A percentile compares a stretch with the other conserved stretches of the same genome.
These are phyloP conservation scores for Daldinia sp. DNA, from an alignment of 2,329 filamentous ascomycete genomes.

Conservation along the genomic window DNA sequence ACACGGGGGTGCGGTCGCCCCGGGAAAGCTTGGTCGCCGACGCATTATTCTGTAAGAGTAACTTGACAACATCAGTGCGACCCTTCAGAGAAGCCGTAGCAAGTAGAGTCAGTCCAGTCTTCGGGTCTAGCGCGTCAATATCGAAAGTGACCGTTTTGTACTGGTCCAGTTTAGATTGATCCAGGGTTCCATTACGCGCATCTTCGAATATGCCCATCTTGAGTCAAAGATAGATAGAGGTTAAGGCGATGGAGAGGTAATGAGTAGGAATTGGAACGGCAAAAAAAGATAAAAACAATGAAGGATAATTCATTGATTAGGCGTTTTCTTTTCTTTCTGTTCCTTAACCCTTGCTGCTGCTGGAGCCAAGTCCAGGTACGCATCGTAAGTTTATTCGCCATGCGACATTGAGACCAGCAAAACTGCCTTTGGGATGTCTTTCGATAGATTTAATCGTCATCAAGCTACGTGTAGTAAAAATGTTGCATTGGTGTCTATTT, in stretches of 20 bases:
- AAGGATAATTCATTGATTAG: background rate
- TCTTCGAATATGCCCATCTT: conserved; percentile 3
- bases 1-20: background rate
- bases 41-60: background rate
- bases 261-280: background rate
- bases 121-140: background rate
- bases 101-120: background rate
- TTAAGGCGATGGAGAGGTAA: background rate
- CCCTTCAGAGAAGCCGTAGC: background rate
- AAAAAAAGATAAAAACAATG: background rate
- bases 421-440: background rate
- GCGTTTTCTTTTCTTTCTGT: background rate
- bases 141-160: background rate
- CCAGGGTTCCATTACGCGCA: background rate
- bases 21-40: background rate
- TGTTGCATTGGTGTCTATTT: background rate
- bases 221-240: background rate
- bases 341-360: background rate
- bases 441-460: background rate
- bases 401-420: background rate
- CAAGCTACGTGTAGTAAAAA: background rate
- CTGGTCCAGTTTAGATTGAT: conserved; percentile 3
- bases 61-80: background rate
- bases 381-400: background rate
- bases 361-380: background rate